Evolutionary conservation across 495 filamentous ascomycete genomes (phyloP).

Genomic region (Podospora tetraspora): DNA sequence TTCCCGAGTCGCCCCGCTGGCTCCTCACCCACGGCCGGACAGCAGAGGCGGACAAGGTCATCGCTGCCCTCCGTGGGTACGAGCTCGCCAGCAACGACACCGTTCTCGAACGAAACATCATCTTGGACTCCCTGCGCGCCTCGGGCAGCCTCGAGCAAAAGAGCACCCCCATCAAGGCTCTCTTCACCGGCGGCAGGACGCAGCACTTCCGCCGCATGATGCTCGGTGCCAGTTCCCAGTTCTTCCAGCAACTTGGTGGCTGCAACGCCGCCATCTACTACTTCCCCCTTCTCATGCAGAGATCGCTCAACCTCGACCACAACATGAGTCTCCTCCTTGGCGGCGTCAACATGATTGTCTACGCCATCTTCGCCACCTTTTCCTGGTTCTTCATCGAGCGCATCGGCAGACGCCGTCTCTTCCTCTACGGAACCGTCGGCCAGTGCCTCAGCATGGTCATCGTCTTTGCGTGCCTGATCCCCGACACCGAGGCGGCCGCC

Average conservation of each 20-base stretch:
- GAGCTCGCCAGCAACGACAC: slow-evolving; percentile 54
- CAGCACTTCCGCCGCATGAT: slow-evolving; percentile 62
- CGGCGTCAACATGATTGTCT: slow-evolving; percentile 76
- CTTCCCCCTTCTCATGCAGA: slow-evolving; percentile 70
- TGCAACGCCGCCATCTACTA: slow-evolving; percentile 86
- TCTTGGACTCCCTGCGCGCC: slow-evolving; percentile 59
- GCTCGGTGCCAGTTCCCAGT: slow-evolving; percentile 56
- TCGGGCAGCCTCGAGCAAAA: slow-evolving; percentile 51
- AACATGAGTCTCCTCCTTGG: slow-evolving; percentile 65
- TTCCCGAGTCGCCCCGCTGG: slow-evolving; percentile 76
- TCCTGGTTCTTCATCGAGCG: slow-evolving; percentile 80
- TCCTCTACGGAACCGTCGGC: slow-evolving; percentile 62
- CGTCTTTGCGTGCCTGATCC: slow-evolving; percentile 66
- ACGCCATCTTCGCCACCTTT: slow-evolving; percentile 67
- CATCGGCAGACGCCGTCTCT: slow-evolving; percentile 66
- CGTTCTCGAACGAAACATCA: slow-evolving; percentile 54
- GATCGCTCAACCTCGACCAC: slow-evolving; percentile 52
- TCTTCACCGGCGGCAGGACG: slow-evolving; percentile 58
- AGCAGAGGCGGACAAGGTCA: slow-evolving; percentile 62
- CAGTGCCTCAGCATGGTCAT: slow-evolving; percentile 70
- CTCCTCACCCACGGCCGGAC: slow-evolving; percentile 61
- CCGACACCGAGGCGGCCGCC: slow-evolving; percentile 45
- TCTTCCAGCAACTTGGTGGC: slow-evolving; percentile 73
- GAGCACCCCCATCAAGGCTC: slow-evolving; percentile 50
- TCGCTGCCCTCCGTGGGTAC: slow-evolving; percentile 61